Evolutionary conservation across 805 yeast species (phyloP), one percentile per base, ranked within the genome.

Genomic region (Naumovozyma castellii): DNA sequence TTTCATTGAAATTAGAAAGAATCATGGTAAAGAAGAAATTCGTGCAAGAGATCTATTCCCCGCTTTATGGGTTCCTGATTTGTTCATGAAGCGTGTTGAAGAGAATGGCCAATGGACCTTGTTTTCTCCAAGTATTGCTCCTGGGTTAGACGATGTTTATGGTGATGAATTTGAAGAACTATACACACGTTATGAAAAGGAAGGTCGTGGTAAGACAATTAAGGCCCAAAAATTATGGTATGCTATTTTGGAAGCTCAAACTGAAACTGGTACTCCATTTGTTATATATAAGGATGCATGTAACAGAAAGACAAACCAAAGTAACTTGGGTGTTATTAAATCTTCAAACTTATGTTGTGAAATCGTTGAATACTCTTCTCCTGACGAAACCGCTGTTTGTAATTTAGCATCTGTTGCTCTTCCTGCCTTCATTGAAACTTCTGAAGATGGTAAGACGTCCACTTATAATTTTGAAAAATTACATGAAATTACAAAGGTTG

Each of bases 191-290:
- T 90, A 87, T 57, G 97, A 84, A 63, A 43, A 51, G 18, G 80
- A 79, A 52, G 80, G 77, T 4, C 69, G 71, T 39, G 69, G 72
- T 44, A 69, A 67, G 47, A 73, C 75, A n/a, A 68, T 87, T 39
- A 77, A 75, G 50, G 97, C 97, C 13, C 94, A 86, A 59, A 81
- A 82, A 58, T 69, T 88, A 34, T 88, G 97, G 97, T 72, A 76
- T 46, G 78, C 85, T 29, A 87, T 88, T 35, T 62, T 90, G 40
- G 92, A 85, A 56, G 77, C 95, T 20, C 97, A 88, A 64, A 84
- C 90, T 28, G 97, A 88, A 64, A 88, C 97, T 3, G 97, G 97
- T 33, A 84, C 83, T 48, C 97, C 97, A 16, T 88, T 84, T 67
- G 78, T 88, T 80, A 69, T 88, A 4, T 88, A 84, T 68, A 88